Conservation (phyloP, 139 green algal species). For the Eudorina sp. region DNA sequence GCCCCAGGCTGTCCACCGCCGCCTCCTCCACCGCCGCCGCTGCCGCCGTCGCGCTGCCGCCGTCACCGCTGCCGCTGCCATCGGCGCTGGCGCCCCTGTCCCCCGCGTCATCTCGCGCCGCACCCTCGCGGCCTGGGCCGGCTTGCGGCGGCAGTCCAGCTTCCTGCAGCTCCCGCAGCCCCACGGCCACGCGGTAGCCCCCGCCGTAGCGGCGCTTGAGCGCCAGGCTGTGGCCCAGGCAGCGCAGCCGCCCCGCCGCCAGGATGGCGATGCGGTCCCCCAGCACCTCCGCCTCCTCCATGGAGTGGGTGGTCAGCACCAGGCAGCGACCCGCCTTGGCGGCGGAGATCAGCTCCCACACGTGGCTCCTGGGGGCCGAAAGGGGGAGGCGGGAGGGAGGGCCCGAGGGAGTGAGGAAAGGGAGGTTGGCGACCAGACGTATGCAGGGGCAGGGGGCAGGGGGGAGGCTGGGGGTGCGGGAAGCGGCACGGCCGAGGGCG, state of each 20-base stretch:
- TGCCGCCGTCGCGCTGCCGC: not conserved
- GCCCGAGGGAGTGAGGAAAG: too few species aligned
- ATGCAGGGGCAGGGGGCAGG: too few species aligned
- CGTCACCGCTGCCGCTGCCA: not conserved
- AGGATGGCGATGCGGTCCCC: slow-evolving; percentile 64
- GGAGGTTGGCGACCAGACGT: too few species aligned
- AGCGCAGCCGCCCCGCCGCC: slow-evolving; percentile 73
- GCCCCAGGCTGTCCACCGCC: not conserved
- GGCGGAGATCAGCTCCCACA: slow-evolving; percentile 91
- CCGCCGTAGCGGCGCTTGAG: slow-evolving; percentile 87
- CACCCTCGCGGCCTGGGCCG: too few species aligned
- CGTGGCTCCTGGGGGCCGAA: slow-evolving; percentile 70
- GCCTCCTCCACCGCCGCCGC: not conserved
- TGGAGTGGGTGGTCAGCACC: slow-evolving; percentile 88
- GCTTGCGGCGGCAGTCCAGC: too few species aligned
- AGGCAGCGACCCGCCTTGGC: slow-evolving; percentile 75
- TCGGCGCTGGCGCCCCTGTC: not conserved
- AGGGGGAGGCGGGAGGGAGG: not conserved
- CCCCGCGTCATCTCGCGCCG: not conserved
- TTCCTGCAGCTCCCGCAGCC: not conserved
- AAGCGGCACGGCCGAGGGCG: too few species aligned
- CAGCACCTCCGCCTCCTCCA: slow-evolving; percentile 96
- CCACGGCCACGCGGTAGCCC: slow-evolving; percentile 60
- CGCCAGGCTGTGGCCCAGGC: slow-evolving; percentile 83
- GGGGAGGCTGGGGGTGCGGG: too few species aligned